Base-by-base conservation (phyloP, 2,329 filamentous ascomycete species). In the Claviceps maximensis region DNA sequence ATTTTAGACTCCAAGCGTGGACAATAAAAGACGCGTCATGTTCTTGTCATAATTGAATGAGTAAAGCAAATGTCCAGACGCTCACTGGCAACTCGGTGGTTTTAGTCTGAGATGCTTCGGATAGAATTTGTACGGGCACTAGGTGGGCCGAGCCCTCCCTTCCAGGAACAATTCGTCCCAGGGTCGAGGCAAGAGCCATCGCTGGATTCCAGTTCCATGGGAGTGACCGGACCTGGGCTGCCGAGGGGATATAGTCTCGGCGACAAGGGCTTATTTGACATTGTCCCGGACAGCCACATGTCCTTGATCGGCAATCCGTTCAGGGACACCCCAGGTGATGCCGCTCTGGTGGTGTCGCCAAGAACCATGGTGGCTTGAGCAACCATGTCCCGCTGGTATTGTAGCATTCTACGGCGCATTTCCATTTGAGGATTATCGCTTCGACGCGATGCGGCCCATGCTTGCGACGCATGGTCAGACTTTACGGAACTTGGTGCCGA, bases 341-440 rank as follows among this genome's bases (percentile, higher is more conserved):
- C 62, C 44, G 54, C 60, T 47, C 61, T 62, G 40, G 58, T 55
- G 1, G 62, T 62, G 47, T 60, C 59, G 12, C 62, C 62, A 0
- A 70, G 56, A 7, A 75, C 76, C 56, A 76, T 65, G 27, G 71
- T 69, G 8, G 78, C 76, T 60, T 82, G 79, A 1, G 75, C 73
- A 48, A 81, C 74, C 78, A 82, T 81, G 53, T 82, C 78, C 49
- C 76, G 70, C 59, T 82, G 76, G 57, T 82, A 83, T 58, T 82
- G 77, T 59, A 76, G 73, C 40, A 82, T 57, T 54, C 72, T 74
- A 29, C 72, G 71, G 54, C 74, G 74, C 21, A 74, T 69, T 52
- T 82, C 78, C 0, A 71, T 60, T 31, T 67, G 65, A 4, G 56
- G 50, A 6, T 54, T 52, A 19, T 55, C 56, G 42, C 31, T 54